A percentile compares a stretch with the other conserved stretches of the same genome.
These are phyloP conservation scores for Tylopilus rubrobrunneus DNA, from an alignment of 768 basidiomycete species.

Conservation along the genomic window DNA sequence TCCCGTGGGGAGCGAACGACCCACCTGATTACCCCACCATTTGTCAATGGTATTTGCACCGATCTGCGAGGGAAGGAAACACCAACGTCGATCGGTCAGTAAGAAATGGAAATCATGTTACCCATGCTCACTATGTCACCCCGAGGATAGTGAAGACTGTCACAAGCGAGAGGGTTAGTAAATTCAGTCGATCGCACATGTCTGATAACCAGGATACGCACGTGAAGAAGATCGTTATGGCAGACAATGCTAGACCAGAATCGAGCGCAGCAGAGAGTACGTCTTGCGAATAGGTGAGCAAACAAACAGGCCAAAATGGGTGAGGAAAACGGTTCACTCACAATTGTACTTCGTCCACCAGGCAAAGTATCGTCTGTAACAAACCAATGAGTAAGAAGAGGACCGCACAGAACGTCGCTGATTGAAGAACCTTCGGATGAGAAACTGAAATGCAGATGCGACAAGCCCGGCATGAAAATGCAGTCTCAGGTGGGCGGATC, in stretches of 20 bases:
- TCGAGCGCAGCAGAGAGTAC: slow-evolving; percentile 74
- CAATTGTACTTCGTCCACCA: slow-evolving; percentile 82
- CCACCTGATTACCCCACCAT: slow-evolving; percentile 31
- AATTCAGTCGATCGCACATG: too few relatives aligned
- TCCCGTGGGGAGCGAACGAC: background rate
- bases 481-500: too few relatives aligned
- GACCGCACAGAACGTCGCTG: too few relatives aligned
- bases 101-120: background rate
- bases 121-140: slow-evolving; percentile 19
- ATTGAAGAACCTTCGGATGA: too few relatives aligned
- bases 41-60: slow-evolving; percentile 13
- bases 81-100: too few relatives aligned
- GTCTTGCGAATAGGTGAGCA: slow-evolving; percentile 35
- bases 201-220: slow-evolving; percentile 27
- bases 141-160: slow-evolving; percentile 27
- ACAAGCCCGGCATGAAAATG: too few relatives aligned
- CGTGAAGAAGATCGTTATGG: slow-evolving; percentile 68
- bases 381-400: too few relatives aligned
- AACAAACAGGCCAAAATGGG: background rate
- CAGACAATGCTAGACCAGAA: slow-evolving; percentile 64
- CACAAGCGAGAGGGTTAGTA: too few relatives aligned
- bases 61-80: slow-evolving; percentile 12
- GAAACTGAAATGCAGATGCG: too few relatives aligned
- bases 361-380: slow-evolving; percentile 47
- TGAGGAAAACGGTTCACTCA: slow-evolving; percentile 24